Percentiles rank a stretch among this genome's conserved stretches.
Evolutionary conservation across 1,284 basidiomycete species (phyloP).

Genomic region (Cryptococcus amylolentus): DNA sequence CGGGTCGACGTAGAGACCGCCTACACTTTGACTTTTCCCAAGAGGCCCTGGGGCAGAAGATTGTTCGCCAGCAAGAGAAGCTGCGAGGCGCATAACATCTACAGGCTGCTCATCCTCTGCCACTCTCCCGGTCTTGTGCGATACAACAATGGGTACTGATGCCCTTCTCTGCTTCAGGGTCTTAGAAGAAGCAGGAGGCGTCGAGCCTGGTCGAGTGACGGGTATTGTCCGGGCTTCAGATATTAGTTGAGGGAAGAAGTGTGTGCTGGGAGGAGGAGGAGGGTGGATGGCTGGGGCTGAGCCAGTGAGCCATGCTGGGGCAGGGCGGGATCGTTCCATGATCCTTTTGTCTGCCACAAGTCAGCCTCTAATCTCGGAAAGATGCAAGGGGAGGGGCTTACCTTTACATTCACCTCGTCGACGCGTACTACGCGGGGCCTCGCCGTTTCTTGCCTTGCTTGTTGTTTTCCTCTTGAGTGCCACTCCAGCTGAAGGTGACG

Average conservation of each 20-base stretch:
- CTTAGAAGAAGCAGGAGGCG: neutral
- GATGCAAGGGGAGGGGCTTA: neutral
- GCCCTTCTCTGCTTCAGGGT: neutral
- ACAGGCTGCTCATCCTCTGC: neutral
- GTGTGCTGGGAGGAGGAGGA: neutral
- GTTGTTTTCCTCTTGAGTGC: no score
- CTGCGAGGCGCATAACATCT: neutral
- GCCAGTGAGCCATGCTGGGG: constrained; percentile 4
- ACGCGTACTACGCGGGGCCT: constrained; percentile 1
- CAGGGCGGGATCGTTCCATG: constrained; percentile 1
- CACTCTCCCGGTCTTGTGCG: neutral
- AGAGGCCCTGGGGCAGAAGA: no score
- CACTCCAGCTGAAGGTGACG: no score
- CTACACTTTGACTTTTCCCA: no score
- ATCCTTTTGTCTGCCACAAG: neutral
- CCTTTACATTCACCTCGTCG: constrained; percentile 10
- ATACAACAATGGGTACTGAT: neutral
- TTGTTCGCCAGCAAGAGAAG: neutral
- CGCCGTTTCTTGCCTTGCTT: neutral
- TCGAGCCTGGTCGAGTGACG: neutral
- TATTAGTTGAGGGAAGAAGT: neutral
- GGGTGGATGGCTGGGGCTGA: neutral
- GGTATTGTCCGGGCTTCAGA: neutral
- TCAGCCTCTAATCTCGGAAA: neutral
- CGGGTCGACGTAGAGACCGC: no score